Evolutionary conservation across 2,329 filamentous ascomycete species (phyloP), one percentile per base, ranked within the genome.

Genomic region (Periconia digitata): DNA sequence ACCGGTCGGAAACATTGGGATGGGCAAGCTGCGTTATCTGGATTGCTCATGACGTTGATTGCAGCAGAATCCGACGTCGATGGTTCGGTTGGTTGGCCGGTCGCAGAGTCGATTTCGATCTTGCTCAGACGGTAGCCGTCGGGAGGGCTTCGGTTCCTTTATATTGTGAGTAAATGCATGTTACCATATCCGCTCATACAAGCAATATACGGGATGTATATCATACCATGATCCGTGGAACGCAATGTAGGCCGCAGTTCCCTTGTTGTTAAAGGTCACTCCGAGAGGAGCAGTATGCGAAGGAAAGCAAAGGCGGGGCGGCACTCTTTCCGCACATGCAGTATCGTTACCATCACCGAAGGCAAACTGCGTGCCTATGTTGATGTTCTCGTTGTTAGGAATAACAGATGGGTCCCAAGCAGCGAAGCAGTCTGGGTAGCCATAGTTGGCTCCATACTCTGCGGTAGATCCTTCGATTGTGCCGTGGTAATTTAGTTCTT

Each of bases 381-480:
- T 56, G 40, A 76, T 54, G 23, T 70, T 69, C 17, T 54, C 51
- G 50, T 75, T 74, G 36, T 74, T 60, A 55, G 47, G 87, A 62
- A 79, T 65, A 13, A 70, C 64, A n/a, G 71, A 61, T 0, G 79
- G 77, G 47, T 79, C 75, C 84, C 85, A 89, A 8, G 84, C 73
- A 0, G 85, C 74, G 57, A 84, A 85, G 71, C 86, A 90, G 40
- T 77, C 69, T 1, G 86, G 86, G 62, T 89, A 90, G n/a, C 86
- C 86, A 60, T 84, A 85, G 65, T 88, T 87, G 2, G 61, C 59
- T 27, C 71, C 74, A 60, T 73, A 66, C 29, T 67, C 53, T 4
- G 59, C 37, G 27, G 67, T 71, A 1, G 53, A 18, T 1, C 77
- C 6, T 84, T 85, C 1, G 60, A 66, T 34, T 78, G 60, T 47